Evolutionary conservation across 176 grass and related monocot species (phyloP).

Genomic region (Musa troglodytarum): DNA sequence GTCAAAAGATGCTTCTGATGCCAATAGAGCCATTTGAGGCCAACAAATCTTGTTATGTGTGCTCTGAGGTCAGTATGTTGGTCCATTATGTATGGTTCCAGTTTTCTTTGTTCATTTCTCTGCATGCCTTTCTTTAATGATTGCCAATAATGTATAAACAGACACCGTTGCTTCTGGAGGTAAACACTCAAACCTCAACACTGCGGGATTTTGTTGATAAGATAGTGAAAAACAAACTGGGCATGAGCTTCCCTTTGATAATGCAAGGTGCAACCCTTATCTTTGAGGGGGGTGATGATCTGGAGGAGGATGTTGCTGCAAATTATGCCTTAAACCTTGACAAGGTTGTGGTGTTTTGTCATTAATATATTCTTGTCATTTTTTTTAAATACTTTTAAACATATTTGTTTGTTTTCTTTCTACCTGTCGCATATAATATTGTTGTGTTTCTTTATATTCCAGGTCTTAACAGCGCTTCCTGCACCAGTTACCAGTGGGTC

Average conservation of each 20-base stretch:
- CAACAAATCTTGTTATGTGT: slow-evolving; percentile 94
- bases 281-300: slow-evolving; percentile 87
- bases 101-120: neutral
- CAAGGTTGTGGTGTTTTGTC: slow-evolving; percentile 40
- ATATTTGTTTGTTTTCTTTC: slow-evolving; percentile 16
- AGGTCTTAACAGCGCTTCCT: slow-evolving; percentile 78
- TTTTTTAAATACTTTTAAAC: neutral
- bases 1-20: slow-evolving; percentile 90
- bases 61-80: slow-evolving; percentile 71
- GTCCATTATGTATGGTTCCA: neutral
- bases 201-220: slow-evolving; percentile 79
- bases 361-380: neutral
- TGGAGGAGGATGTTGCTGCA: slow-evolving; percentile 57
- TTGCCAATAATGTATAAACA: slow-evolving; percentile 22
- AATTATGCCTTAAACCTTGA: slow-evolving; percentile 83
- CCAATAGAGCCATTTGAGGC: slow-evolving; percentile 89
- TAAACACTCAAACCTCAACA: slow-evolving; percentile 74
- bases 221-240: slow-evolving; percentile 81
- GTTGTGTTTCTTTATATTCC: slow-evolving; percentile 5
- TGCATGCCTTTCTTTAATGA: neutral
- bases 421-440: neutral
- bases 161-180: slow-evolving; percentile 71
- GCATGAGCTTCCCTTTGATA: slow-evolving; percentile 82
- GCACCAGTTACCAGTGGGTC: slow-evolving; percentile 75
- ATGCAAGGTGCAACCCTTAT: slow-evolving; percentile 71